phyloP scores from a whole-genome alignment of 2,329 filamentous ascomycete genomes.

The Bisporella sp. region DNA sequence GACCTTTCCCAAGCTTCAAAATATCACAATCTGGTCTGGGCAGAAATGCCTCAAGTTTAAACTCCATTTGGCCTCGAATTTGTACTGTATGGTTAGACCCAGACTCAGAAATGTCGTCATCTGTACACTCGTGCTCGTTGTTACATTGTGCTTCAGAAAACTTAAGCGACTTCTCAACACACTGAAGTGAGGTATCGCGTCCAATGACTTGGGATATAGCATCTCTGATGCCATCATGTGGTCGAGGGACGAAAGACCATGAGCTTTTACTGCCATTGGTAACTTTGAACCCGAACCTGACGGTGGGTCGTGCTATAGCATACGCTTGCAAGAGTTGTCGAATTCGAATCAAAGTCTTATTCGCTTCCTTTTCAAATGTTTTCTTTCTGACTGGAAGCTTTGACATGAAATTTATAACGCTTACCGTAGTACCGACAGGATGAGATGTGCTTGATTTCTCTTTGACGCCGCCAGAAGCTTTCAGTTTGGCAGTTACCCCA shows the following conservation, averaged over 20 bases:
- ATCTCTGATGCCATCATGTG: constrained; percentile 43
- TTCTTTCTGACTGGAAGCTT: constrained; percentile 57
- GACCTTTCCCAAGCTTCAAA: constrained; percentile 39
- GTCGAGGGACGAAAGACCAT: constrained; percentile 57
- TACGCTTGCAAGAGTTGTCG: constrained; percentile 56
- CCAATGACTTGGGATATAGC: constrained; percentile 58
- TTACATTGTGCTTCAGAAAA: constrained; percentile 13
- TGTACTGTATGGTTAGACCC: background rate
- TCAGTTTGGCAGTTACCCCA: constrained; percentile 43
- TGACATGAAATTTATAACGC: constrained; percentile 51
- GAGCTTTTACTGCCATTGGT: constrained; percentile 41
- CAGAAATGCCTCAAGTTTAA: constrained; percentile 50
- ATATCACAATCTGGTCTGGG: constrained; percentile 42
- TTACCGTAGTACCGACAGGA: constrained; percentile 63
- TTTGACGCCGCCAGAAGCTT: constrained; percentile 31
- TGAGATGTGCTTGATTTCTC: constrained; percentile 36
- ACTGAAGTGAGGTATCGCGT: constrained; percentile 46
- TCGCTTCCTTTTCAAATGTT: constrained; percentile 46
- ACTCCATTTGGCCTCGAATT: constrained; percentile 17
- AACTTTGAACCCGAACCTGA: constrained; percentile 55
- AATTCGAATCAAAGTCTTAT: constrained; percentile 49
- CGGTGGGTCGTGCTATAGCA: constrained; percentile 55
- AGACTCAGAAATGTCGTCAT: background rate
- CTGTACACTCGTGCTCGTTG: background rate
- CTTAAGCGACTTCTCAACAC: constrained; percentile 31